A percentile compares a stretch with the other conserved stretches of the same genome.
Conservation (phyloP, 2,329 filamentous ascomycete species). For the Fusarium mundagurra region DNA sequence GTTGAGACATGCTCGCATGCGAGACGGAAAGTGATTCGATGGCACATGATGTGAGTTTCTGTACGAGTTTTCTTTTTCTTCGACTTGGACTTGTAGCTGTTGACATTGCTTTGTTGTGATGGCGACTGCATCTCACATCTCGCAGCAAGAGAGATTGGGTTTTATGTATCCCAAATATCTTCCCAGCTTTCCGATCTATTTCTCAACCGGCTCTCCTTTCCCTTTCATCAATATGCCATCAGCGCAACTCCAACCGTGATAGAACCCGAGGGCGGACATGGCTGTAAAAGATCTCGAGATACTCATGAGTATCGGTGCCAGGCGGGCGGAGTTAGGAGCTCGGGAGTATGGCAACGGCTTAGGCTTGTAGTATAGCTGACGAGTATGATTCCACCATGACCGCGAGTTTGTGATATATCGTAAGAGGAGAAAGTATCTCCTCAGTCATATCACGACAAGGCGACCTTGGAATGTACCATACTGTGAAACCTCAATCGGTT, state of each 20-base stretch:
- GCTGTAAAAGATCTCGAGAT: constrained; percentile 14
- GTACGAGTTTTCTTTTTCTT: neutral
- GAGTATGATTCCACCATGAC: constrained; percentile 4
- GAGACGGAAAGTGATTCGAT: constrained; percentile 60
- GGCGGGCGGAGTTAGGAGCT: constrained; percentile 7
- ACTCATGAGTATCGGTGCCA: constrained; percentile 10
- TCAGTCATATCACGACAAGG: neutral
- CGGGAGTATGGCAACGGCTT: constrained; percentile 9
- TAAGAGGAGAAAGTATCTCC: neutral
- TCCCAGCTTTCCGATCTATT: neutral
- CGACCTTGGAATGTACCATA: neutral
- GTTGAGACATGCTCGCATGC: constrained; percentile 62
- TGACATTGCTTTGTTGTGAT: neutral
- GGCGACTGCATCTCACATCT: too few relatives aligned
- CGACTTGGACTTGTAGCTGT: neutral
- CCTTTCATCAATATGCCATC: neutral
- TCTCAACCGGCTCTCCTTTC: constrained; percentile 5
- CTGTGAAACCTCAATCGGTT: constrained; percentile 25
- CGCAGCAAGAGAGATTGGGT: constrained; percentile 1
- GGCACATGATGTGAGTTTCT: constrained; percentile 54
- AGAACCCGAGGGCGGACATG: constrained; percentile 34
- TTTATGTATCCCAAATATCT: constrained; percentile 20
- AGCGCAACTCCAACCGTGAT: constrained; percentile 31
- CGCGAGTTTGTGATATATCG: constrained; percentile 10
- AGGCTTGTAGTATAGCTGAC: constrained; percentile 22